These are phyloP conservation scores for Saccharomyces eubayanus DNA, from an alignment of 805 yeast genomes.

Conservation along the genomic window DNA sequence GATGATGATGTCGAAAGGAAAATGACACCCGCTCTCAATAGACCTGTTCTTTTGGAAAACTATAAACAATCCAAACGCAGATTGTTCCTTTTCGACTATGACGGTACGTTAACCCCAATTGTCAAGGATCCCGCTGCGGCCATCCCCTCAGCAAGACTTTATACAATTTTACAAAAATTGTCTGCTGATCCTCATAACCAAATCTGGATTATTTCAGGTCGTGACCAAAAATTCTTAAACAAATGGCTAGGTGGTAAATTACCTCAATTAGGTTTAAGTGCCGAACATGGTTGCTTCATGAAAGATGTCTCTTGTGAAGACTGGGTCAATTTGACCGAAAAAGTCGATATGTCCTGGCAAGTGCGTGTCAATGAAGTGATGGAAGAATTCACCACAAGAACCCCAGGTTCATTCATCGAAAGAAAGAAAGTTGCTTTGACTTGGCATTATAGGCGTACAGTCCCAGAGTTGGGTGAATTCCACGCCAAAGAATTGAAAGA, in stretches of 20 bases:
- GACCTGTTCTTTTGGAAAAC: constrained; percentile 51
- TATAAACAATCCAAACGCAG: constrained; percentile 59
- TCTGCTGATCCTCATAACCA: constrained; percentile 71
- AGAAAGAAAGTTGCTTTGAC: constrained; percentile 87
- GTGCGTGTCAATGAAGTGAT: constrained; percentile 66
- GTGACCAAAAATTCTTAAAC: constrained; percentile 85
- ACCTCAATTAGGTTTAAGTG: constrained; percentile 68
- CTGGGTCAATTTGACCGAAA: constrained; percentile 82
- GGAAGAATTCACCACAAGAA: constrained; percentile 68
- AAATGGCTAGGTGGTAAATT: constrained; percentile 73
- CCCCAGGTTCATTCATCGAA: constrained; percentile 86
- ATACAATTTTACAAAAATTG: constrained; percentile 49
- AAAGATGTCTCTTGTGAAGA: constrained; percentile 52
- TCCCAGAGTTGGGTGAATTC: constrained; percentile 84
- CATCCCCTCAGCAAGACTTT: constrained; percentile 73
- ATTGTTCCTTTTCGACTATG: constrained; percentile 87
- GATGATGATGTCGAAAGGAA: constrained; percentile 26
- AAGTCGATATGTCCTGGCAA: constrained; percentile 93
- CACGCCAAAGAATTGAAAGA: constrained; percentile 71
- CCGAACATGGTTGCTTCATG: constrained; percentile 96
- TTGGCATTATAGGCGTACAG: constrained; percentile 95
- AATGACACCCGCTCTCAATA: constrained; percentile 75
- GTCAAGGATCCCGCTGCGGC: constrained; percentile 98
- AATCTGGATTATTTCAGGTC: constrained; percentile 92
- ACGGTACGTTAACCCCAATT: constrained; percentile 94